Evolutionary conservation across 2,329 filamentous ascomycete species (phyloP).

Genomic region (Aspergillus sp.): DNA sequence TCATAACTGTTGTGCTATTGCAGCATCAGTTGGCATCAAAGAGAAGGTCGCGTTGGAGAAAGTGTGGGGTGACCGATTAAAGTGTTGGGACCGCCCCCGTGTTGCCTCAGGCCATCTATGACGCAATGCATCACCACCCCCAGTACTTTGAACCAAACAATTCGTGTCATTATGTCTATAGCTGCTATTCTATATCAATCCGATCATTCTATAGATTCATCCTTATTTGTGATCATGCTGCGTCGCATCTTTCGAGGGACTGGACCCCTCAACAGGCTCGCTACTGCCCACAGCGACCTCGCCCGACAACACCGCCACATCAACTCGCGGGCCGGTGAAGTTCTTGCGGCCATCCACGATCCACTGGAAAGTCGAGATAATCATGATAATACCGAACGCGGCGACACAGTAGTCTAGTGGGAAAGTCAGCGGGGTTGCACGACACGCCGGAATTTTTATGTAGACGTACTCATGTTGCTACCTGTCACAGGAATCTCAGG

Average conservation of each 20-base stretch:
- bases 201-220: background rate
- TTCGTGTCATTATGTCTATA: background rate
- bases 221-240: background rate
- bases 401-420: slow-evolving; percentile 44
- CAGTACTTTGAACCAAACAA: background rate
- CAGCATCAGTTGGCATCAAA: slow-evolving; percentile 1
- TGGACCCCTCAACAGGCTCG: background rate
- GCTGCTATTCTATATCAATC: background rate
- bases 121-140: background rate
- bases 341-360: slow-evolving; percentile 61
- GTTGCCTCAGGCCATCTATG: slow-evolving; percentile 2
- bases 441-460: background rate
- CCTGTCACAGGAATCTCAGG: slow-evolving; percentile 62
- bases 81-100: background rate
- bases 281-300: slow-evolving; percentile 10
- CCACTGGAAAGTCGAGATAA: slow-evolving; percentile 59
- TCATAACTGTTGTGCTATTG: too few relatives aligned
- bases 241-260: slow-evolving; percentile 1
- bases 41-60: slow-evolving; percentile 9
- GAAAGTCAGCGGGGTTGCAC: slow-evolving; percentile 3
- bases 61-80: background rate
- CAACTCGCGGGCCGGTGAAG: slow-evolving; percentile 53
- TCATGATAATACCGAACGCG: slow-evolving; percentile 56
- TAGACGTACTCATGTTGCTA: slow-evolving; percentile 64
- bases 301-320: slow-evolving; percentile 36